Evolutionary conservation across 192 early-diverging fungal species (phyloP).

Genomic region (Coemansia sp.): DNA sequence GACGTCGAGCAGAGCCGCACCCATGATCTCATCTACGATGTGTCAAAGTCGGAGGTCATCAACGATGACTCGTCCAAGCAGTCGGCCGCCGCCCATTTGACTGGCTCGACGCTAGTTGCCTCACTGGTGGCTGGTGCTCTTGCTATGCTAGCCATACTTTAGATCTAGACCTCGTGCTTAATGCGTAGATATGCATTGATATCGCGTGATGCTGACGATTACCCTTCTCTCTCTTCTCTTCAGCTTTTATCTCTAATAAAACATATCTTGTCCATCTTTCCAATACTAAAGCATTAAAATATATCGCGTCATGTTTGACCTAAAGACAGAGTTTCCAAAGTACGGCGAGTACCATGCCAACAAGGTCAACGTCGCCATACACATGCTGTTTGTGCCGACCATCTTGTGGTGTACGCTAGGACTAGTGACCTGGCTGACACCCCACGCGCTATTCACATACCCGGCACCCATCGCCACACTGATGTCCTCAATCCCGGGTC

Average conservation of each 20-base stretch:
- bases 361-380: slow-evolving; percentile 75
- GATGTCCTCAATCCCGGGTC: slow-evolving; percentile 45
- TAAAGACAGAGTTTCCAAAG: slow-evolving; percentile 74
- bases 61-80: slow-evolving; percentile 14
- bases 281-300: neutral
- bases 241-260: neutral
- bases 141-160: neutral
- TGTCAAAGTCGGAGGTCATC: slow-evolving; percentile 43
- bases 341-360: slow-evolving; percentile 85
- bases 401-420: slow-evolving; percentile 83
- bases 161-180: neutral
- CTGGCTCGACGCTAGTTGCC: neutral
- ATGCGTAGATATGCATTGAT: neutral
- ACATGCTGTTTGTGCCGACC: slow-evolving; percentile 87
- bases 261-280: too few relatives aligned
- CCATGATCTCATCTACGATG: slow-evolving; percentile 43
- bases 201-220: neutral
- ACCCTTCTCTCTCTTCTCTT: neutral
- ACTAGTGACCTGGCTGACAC: slow-evolving; percentile 54
- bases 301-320: slow-evolving; percentile 63
- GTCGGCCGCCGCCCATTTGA: neutral
- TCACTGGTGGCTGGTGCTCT: neutral
- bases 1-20: slow-evolving; percentile 47
- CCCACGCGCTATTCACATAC: slow-evolving; percentile 39
- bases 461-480: slow-evolving; percentile 36